Conservation (phyloP, 2,329 filamentous ascomycete genomes). For the Epichloe gansuensis region DNA sequence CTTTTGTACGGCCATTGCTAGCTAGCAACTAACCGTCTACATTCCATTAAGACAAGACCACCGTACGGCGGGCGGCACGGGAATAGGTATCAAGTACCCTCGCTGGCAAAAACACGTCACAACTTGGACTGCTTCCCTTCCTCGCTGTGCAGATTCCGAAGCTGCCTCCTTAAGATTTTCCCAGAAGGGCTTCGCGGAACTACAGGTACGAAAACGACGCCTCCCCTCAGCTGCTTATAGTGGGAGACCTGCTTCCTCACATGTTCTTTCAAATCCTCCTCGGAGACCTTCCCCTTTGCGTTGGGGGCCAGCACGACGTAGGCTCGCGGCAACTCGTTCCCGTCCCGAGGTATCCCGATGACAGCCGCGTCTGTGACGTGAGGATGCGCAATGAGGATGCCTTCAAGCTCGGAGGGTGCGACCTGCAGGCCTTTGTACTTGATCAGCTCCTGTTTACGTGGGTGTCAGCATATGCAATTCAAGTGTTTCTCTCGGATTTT, state of each 20-base stretch:
- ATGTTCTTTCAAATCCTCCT: slow-evolving; percentile 14
- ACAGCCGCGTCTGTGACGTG: slow-evolving; percentile 46
- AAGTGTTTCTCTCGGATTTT: too few species aligned
- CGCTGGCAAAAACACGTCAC: background rate
- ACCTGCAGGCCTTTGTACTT: slow-evolving; percentile 51
- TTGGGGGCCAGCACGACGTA: slow-evolving; percentile 18
- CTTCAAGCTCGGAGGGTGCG: slow-evolving; percentile 51
- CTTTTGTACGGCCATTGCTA: too few species aligned
- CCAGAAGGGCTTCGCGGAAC: slow-evolving; percentile 54
- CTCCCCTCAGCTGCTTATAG: slow-evolving; percentile 56
- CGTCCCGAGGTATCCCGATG: slow-evolving; percentile 37
- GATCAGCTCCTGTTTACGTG: slow-evolving; percentile 36
- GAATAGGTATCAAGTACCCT: background rate
- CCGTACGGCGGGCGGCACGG: too few species aligned
- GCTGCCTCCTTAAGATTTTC: slow-evolving; percentile 31
- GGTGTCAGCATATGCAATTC: too few species aligned
- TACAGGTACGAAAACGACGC: slow-evolving; percentile 49
- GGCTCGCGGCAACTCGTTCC: slow-evolving; percentile 35
- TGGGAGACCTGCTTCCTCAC: slow-evolving; percentile 24
- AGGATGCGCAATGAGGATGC: slow-evolving; percentile 26
- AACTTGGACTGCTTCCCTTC: background rate
- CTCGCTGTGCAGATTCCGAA: slow-evolving; percentile 11
- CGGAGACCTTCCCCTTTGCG: slow-evolving; percentile 13
- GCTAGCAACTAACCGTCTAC: too few species aligned
- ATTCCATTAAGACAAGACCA: too few species aligned